Percentiles rank a stretch among this genome's conserved stretches.
phyloP scores from a whole-genome alignment of 768 basidiomycete species.

The Trametes cinnabarina region DNA sequence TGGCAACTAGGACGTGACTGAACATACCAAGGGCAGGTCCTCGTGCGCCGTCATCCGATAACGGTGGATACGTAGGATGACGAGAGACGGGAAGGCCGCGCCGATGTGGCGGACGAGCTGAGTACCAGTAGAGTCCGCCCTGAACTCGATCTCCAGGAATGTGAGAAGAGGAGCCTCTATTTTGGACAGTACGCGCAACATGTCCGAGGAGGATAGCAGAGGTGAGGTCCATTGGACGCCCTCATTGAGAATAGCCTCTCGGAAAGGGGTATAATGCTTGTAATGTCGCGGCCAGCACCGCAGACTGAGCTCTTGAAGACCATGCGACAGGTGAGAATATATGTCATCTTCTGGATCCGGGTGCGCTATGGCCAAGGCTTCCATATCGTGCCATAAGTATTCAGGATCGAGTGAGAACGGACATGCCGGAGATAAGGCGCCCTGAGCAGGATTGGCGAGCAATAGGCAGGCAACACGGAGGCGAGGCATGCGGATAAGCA shows the following conservation, averaged over 20 bases:
- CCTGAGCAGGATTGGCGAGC: not conserved
- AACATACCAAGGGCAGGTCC: not conserved
- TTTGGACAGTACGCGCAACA: not conserved
- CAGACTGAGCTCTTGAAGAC: not conserved
- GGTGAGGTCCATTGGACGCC: not conserved
- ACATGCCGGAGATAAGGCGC: not conserved
- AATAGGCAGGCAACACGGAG: no score
- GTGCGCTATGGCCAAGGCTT: not conserved
- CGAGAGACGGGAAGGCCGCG: not conserved
- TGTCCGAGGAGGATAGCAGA: not conserved
- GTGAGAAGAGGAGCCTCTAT: not conserved
- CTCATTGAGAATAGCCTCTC: not conserved
- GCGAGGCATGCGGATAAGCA: no score
- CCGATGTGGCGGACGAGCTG: not conserved
- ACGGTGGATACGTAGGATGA: not conserved
- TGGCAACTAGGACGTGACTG: not conserved
- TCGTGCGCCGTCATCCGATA: not conserved
- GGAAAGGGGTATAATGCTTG: not conserved
- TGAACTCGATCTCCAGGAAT: not conserved
- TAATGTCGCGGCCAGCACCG: not conserved
- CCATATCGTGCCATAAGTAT: not conserved
- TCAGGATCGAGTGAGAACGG: not conserved
- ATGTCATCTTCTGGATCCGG: not conserved
- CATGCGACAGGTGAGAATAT: not conserved
- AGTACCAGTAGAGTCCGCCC: not conserved